phyloP scores from a whole-genome alignment of 345 rosid genomes.

The Microcos paniculata region DNA sequence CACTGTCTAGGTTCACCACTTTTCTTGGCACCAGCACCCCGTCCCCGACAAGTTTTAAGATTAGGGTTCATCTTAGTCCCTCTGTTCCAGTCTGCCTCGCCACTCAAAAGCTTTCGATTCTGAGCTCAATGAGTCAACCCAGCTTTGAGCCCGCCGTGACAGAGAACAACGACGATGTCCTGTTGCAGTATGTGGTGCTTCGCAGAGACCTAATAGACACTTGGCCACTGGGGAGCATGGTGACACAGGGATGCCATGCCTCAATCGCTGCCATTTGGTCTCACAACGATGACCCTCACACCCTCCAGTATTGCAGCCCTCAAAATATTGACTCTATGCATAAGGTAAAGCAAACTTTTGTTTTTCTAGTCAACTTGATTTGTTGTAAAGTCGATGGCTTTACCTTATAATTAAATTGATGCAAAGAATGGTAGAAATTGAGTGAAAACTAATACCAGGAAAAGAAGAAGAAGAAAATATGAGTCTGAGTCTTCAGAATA shows the following conservation, averaged over 20 bases:
- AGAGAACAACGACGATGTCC: conserved; percentile 42
- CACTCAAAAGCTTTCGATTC: background rate
- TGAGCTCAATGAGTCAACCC: conserved; percentile 43
- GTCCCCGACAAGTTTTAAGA: background rate
- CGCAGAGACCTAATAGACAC: conserved; percentile 84
- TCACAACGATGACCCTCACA: conserved; percentile 61
- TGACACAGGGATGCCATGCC: conserved; percentile 96
- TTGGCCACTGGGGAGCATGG: conserved; percentile 94
- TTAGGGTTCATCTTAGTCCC: conserved; percentile 12
- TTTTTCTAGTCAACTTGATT: background rate
- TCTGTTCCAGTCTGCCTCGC: background rate
- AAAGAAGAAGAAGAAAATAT: too few relatives aligned
- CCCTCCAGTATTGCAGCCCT: conserved; percentile 67
- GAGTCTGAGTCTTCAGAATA: background rate
- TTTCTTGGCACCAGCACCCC: conserved; percentile 8
- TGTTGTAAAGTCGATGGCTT: background rate
- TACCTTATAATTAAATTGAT: background rate
- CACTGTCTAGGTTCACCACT: background rate
- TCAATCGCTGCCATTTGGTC: conserved; percentile 81
- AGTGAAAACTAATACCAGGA: background rate
- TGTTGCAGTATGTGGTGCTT: conserved; percentile 81
- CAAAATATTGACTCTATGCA: conserved; percentile 75
- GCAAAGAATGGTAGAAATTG: background rate
- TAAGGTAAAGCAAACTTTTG: conserved; percentile 45
- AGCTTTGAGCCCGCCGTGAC: conserved; percentile 14